Percentiles rank a stretch among this genome's conserved stretches.
Conservation (phyloP, 768 basidiomycete genomes). For the Tephrocybe rancida region DNA sequence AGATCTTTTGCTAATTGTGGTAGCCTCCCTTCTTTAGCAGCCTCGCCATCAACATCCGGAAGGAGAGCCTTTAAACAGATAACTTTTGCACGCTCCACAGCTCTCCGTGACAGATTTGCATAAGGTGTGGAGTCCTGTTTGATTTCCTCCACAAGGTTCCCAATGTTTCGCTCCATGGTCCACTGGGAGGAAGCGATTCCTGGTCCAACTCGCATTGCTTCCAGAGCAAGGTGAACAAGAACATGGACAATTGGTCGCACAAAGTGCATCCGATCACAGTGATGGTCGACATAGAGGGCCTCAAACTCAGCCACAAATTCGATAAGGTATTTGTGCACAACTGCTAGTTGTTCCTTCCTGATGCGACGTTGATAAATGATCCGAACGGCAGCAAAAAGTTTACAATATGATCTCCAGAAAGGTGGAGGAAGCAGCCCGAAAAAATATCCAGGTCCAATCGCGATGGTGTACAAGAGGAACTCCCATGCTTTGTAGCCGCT, state of each 20-base stretch:
- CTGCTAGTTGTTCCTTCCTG: background rate
- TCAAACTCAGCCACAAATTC: constrained; percentile 37
- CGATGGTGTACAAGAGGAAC: constrained; percentile 12
- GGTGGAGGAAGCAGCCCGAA: constrained; percentile 8
- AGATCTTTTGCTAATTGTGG: constrained; percentile 17
- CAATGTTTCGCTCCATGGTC: constrained; percentile 13
- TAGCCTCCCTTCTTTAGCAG: background rate
- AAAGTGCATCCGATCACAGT: constrained; percentile 32
- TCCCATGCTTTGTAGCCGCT: constrained; percentile 21
- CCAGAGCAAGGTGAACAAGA: constrained; percentile 9
- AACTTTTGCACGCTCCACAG: constrained; percentile 14
- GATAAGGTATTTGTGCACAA: constrained; percentile 16
- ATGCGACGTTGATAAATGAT: constrained; percentile 14
- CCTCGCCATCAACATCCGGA: constrained; percentile 17
- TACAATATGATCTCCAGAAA: constrained; percentile 15
- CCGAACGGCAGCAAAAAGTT: constrained; percentile 10
- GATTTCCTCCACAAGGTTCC: constrained; percentile 15
- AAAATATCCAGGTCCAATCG: constrained; percentile 12
- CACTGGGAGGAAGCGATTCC: constrained; percentile 13
- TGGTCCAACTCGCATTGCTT: constrained; percentile 9
- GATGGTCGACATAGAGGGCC: constrained; percentile 29
- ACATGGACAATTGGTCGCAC: constrained; percentile 31
- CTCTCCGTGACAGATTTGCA: constrained; percentile 20
- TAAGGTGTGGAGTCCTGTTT: constrained; percentile 21
- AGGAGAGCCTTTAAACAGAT: constrained; percentile 24